phyloP scores from a whole-genome alignment of 2,329 filamentous ascomycete genomes.

The Neofusicoccum sp. region DNA sequence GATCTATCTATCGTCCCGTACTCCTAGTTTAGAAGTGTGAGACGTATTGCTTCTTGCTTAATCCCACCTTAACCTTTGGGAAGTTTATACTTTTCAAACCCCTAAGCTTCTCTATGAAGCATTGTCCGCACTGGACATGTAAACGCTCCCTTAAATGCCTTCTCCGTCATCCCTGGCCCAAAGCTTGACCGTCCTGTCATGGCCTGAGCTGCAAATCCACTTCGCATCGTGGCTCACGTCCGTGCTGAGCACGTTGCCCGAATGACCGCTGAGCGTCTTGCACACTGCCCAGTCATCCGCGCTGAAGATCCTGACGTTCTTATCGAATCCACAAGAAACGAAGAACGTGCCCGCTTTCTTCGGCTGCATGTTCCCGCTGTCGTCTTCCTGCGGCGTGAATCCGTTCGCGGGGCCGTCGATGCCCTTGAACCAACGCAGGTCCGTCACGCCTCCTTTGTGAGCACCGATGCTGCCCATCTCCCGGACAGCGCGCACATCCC shows the following conservation, averaged over 20 bases:
- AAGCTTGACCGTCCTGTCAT: slow-evolving; percentile 93
- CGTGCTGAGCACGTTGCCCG: slow-evolving; percentile 86
- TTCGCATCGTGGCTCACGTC: slow-evolving; percentile 83
- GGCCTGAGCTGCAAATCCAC: slow-evolving; percentile 94
- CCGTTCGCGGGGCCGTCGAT: slow-evolving; percentile 71
- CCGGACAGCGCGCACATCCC: slow-evolving; percentile 90
- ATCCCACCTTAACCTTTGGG: background rate
- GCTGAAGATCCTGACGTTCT: slow-evolving; percentile 92
- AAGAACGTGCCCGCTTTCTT: slow-evolving; percentile 92
- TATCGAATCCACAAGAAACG: slow-evolving; percentile 88
- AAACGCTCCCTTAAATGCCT: slow-evolving; percentile 26
- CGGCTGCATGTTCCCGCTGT: slow-evolving; percentile 65
- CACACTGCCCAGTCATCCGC: slow-evolving; percentile 93
- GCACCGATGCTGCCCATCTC: slow-evolving; percentile 84
- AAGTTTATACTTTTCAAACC: background rate
- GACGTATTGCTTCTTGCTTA: no score
- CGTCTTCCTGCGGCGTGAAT: slow-evolving; percentile 61
- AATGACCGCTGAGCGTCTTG: slow-evolving; percentile 86
- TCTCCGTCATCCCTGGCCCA: slow-evolving; percentile 85
- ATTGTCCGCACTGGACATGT: background rate
- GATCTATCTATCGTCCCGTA: no score
- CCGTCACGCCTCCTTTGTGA: slow-evolving; percentile 87
- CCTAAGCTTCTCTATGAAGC: no score
- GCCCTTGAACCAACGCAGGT: slow-evolving; percentile 92
- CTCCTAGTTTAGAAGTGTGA: no score